phyloP scores from a whole-genome alignment of 225 moss, liverwort and hornwort species.

The Thuidium tamariscinum region DNA sequence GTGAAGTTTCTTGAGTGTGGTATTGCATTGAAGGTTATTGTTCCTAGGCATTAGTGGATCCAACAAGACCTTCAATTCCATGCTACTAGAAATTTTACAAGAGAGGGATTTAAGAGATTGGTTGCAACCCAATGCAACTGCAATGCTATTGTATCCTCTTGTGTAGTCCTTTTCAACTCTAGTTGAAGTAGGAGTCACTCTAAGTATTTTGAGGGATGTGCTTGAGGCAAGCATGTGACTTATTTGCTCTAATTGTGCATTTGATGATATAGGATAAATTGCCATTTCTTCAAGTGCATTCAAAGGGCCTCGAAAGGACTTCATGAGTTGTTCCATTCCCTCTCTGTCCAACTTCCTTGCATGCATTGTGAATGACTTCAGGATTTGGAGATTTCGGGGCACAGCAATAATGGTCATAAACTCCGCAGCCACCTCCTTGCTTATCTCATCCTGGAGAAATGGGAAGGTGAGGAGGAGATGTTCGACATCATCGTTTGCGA shows the following conservation, averaged over 20 bases:
- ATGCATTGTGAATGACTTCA: too few relatives aligned
- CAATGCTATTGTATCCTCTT: fast-evolving
- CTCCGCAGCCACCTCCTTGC: too few relatives aligned
- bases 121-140: neutral
- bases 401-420: too few relatives aligned
- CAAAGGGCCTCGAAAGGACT: neutral
- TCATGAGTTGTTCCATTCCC: neutral
- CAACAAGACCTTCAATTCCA: neutral
- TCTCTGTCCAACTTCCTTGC: fast-evolving
- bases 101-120: fast-evolving
- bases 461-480: fast-evolving
- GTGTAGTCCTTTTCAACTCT: fast-evolving
- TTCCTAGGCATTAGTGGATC: neutral
- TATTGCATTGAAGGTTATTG: neutral
- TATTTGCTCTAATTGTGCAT: neutral
- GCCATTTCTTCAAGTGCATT: neutral
- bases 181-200: fast-evolving
- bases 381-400: too few relatives aligned
- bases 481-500: neutral
- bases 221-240: neutral
- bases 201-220: neutral
- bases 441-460: too few relatives aligned
- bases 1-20: fast-evolving
- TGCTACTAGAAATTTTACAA: neutral
- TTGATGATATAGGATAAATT: fast-evolving